Conservation (phyloP, 2,329 filamentous ascomycete species). For the Plenodomus lindquistii region DNA sequence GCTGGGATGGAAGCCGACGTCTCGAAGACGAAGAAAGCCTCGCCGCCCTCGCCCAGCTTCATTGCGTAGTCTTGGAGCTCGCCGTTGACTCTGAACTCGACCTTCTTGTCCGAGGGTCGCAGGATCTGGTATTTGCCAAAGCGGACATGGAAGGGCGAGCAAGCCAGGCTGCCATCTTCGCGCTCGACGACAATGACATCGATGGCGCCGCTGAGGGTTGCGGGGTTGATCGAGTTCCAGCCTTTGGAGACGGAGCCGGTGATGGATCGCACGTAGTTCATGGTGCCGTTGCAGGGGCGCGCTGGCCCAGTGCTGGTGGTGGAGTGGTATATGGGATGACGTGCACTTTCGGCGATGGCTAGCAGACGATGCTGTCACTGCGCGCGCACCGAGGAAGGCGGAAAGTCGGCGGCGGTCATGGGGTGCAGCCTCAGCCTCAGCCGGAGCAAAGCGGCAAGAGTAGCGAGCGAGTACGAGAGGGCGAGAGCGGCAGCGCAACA, state of each 20-base stretch:
- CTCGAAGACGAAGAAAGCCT: conserved; percentile 99
- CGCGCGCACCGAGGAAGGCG: conserved; percentile 1
- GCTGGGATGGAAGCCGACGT: conserved; percentile 91
- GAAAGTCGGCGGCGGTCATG: conserved; percentile 19
- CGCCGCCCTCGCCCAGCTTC: conserved; percentile 96
- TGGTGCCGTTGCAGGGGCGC: conserved; percentile 49
- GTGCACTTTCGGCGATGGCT: conserved; percentile 1
- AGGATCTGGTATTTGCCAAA: conserved; percentile 98
- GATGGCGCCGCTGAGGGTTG: conserved; percentile 94
- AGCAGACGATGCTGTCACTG: conserved; percentile 12
- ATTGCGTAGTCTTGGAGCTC: conserved; percentile 91
- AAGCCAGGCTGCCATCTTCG: conserved; percentile 83
- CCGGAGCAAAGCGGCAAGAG: conserved; percentile 23
- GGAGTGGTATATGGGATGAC: neutral
- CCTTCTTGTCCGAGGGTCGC: conserved; percentile 96
- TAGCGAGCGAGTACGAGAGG: too few species aligned
- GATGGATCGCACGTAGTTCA: conserved; percentile 98
- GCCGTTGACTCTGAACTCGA: conserved; percentile 95
- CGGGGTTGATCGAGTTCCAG: conserved; percentile 99
- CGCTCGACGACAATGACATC: conserved; percentile 98
- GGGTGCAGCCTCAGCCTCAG: conserved; percentile 9
- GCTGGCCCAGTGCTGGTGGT: conserved; percentile 5
- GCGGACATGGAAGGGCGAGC: conserved; percentile 96
- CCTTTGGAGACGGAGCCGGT: conserved; percentile 96
- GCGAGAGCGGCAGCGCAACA: too few species aligned